phyloP scores from a whole-genome alignment of 495 filamentous ascomycete genomes.

The Bombardia bombarda region DNA sequence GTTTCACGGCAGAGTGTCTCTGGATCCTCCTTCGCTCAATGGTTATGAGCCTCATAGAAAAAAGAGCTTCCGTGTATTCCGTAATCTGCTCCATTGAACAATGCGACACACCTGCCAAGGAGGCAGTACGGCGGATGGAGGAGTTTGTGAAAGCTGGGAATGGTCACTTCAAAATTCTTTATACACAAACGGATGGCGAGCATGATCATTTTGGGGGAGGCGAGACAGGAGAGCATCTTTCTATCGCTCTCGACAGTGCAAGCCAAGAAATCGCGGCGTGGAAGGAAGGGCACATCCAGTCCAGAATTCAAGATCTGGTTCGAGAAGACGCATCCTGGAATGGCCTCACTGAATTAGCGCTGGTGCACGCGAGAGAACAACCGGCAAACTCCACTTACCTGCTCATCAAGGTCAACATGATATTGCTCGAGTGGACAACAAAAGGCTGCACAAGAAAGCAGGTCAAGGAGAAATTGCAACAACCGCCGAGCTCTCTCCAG shows the following conservation, averaged over 20 bases:
- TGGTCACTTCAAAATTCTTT: not conserved
- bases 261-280: not conserved
- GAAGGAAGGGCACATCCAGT: not conserved
- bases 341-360: not conserved
- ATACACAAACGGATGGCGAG: not conserved
- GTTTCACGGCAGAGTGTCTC: not conserved
- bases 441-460: not conserved
- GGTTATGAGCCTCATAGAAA: not conserved
- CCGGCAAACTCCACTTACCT: not conserved
- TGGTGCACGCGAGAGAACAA: not conserved
- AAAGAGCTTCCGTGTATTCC: not conserved
- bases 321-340: not conserved
- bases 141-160: not conserved
- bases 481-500: not conserved
- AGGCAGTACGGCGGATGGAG: not conserved
- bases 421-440: not conserved
- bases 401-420: not conserved
- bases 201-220: not conserved
- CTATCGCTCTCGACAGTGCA: not conserved
- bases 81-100: not conserved
- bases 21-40: not conserved
- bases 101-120: not conserved
- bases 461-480: not conserved
- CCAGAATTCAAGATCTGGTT: not conserved
- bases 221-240: not conserved